These are phyloP conservation scores for Eucalyptus guilfoylei DNA, from an alignment of 345 rosid species.

Conservation along the genomic window DNA sequence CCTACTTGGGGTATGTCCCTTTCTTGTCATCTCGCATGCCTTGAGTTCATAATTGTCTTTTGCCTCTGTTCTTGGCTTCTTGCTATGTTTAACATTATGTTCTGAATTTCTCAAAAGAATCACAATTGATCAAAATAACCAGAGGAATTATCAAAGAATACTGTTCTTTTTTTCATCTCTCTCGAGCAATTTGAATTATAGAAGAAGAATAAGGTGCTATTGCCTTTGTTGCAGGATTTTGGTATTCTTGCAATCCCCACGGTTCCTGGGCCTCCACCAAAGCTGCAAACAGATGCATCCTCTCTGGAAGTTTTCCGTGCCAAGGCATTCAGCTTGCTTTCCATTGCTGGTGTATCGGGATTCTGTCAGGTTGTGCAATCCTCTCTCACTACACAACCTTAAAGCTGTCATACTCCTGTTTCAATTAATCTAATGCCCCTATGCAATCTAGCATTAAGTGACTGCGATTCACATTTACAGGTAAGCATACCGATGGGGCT, in stretches of 20 bases:
- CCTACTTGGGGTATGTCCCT: conserved; percentile 52
- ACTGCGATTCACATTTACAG: neutral
- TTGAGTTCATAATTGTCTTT: neutral
- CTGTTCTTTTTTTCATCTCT: neutral
- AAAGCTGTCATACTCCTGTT: neutral
- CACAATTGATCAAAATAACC: neutral
- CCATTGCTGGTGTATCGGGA: conserved; percentile 75
- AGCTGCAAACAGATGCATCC: conserved; percentile 42
- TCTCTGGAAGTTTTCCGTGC: conserved; percentile 39
- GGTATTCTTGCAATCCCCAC: conserved; percentile 75
- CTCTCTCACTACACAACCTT: neutral
- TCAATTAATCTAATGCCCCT: neutral
- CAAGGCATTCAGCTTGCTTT: conserved; percentile 63
- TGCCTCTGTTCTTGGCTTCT: neutral
- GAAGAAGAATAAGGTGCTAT: neutral
- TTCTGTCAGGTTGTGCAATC: conserved; percentile 56
- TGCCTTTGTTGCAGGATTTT: conserved; percentile 21
- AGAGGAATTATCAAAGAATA: neutral
- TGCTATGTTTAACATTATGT: neutral
- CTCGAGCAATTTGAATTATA: neutral
- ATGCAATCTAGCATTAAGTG: neutral
- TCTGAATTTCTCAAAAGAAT: conserved; percentile 5
- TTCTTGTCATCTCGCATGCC: neutral
- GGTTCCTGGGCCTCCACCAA: conserved; percentile 76
- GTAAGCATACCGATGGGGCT: conserved; percentile 29